These are phyloP conservation scores for Hypoxylon trugodes DNA, from an alignment of 495 filamentous ascomycete genomes.

Conservation along the genomic window DNA sequence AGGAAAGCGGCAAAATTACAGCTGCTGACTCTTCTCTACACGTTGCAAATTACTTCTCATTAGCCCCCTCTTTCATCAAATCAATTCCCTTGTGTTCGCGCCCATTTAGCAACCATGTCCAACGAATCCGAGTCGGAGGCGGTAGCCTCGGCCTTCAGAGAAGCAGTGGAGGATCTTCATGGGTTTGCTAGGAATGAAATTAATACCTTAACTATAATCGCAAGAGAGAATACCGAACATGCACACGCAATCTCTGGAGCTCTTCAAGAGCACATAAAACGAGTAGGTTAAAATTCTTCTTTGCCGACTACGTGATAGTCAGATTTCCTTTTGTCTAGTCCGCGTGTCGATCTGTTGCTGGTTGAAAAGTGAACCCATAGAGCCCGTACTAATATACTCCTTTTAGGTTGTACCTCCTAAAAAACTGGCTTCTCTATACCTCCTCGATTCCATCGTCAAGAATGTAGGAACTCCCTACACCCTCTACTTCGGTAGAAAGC, in stretches of 20 bases:
- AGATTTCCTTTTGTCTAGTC: not conserved
- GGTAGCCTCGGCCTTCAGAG: constrained; percentile 93
- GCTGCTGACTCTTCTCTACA: constrained; percentile 1
- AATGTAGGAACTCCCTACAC: constrained; percentile 98
- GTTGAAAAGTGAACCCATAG: not conserved
- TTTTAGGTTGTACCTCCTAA: constrained; percentile 80
- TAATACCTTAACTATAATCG: constrained; percentile 93
- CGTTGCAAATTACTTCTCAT: constrained; percentile 15
- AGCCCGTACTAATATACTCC: constrained; percentile 31
- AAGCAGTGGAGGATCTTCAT: constrained; percentile 89
- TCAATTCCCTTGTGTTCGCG: constrained; percentile 22
- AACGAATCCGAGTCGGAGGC: constrained; percentile 78
- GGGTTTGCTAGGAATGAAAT: constrained; percentile 92
- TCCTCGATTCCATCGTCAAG: constrained; percentile 97
- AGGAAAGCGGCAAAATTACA: constrained; percentile 7
- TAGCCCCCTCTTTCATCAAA: constrained; percentile 12
- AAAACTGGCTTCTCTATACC: constrained; percentile 94
- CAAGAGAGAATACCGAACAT: constrained; percentile 94
- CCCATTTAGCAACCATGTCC: constrained; percentile 66
- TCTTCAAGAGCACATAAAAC: constrained; percentile 89
- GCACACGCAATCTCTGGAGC: constrained; percentile 89
- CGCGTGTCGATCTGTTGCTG: not conserved
- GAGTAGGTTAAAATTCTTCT: constrained; percentile 68
- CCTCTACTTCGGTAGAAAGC: constrained; percentile 87
- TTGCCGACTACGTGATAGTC: not conserved